phyloP scores from a whole-genome alignment of 2,329 filamentous ascomycete species.

The Xylariaceae sp. region DNA sequence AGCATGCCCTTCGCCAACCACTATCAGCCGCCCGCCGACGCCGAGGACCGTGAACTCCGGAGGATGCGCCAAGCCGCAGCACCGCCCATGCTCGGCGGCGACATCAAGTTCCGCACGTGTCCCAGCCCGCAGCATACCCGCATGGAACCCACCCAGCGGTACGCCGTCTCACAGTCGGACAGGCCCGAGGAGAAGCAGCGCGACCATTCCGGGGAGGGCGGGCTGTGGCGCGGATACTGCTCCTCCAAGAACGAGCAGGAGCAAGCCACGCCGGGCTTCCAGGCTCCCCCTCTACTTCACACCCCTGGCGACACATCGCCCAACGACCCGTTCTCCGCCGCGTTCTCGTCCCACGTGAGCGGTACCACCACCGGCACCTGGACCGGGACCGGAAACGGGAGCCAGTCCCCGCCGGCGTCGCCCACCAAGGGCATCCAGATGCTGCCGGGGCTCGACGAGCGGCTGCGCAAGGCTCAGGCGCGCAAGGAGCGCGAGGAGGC shows the following conservation, averaged over 20 bases:
- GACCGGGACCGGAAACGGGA: too few relatives aligned
- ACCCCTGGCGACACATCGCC: constrained; percentile 42
- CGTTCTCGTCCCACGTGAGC: constrained; percentile 33
- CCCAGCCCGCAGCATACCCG: constrained; percentile 79
- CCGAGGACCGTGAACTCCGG: constrained; percentile 36
- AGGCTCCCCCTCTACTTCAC: constrained; percentile 44
- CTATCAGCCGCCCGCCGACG: constrained; percentile 28
- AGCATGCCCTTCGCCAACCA: constrained; percentile 41
- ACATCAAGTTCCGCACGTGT: constrained; percentile 77
- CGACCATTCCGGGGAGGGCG: constrained; percentile 53
- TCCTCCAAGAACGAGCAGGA: constrained; percentile 33
- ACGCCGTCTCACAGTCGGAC: constrained; percentile 31
- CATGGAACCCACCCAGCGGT: constrained; percentile 72
- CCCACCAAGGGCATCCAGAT: constrained; percentile 36
- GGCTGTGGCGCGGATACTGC: constrained; percentile 77
- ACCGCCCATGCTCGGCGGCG: constrained; percentile 84
- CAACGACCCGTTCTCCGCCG: constrained; percentile 40
- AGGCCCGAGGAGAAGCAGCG: constrained; percentile 44
- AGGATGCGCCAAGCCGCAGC: constrained; percentile 51
- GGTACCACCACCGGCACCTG: constrained; percentile 36
- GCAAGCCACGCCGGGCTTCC: constrained; percentile 37
- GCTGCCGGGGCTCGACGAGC: constrained; percentile 48
- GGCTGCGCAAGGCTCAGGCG: constrained; percentile 45
- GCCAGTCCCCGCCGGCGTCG: constrained; percentile 16
- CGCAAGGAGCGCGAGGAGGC: constrained; percentile 48